Conservation (phyloP, 192 early-diverging fungal species). For the Linnemannia exigua region DNA sequence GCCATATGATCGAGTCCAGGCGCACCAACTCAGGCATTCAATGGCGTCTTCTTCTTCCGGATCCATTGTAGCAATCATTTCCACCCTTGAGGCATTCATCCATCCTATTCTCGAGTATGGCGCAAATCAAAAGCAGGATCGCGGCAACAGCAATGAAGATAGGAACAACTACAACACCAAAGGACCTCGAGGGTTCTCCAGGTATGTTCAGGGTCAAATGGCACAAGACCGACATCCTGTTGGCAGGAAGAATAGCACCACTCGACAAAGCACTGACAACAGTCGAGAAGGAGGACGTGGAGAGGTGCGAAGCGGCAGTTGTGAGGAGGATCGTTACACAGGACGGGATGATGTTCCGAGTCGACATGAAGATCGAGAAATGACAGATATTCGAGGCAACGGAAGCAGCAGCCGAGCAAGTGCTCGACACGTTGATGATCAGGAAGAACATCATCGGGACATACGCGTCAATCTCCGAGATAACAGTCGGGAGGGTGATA, state of each 20-base stretch:
- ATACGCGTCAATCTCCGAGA: too few species aligned
- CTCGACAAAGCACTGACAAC: neutral
- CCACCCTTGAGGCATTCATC: neutral
- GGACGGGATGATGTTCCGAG: too few species aligned
- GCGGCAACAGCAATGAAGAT: neutral
- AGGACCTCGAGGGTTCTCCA: neutral
- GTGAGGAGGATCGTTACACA: too few species aligned
- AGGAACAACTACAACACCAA: too few species aligned
- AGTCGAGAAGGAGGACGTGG: neutral
- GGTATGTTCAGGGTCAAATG: too few species aligned
- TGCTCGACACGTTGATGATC: too few species aligned
- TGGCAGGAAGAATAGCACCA: neutral
- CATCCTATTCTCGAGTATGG: neutral
- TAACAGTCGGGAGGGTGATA: too few species aligned
- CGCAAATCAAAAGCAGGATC: neutral
- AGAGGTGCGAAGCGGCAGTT: neutral
- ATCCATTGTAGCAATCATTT: neutral
- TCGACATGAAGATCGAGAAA: too few species aligned
- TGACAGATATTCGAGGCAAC: too few species aligned
- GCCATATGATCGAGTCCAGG: neutral
- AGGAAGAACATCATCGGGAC: too few species aligned
- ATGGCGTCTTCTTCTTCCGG: neutral
- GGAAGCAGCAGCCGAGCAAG: too few species aligned
- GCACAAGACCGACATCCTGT: neutral
- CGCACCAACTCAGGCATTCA: neutral